Evolutionary conservation across 2,329 filamentous ascomycete genomes (phyloP).

Genomic region (Scleromitrula shiraiana): DNA sequence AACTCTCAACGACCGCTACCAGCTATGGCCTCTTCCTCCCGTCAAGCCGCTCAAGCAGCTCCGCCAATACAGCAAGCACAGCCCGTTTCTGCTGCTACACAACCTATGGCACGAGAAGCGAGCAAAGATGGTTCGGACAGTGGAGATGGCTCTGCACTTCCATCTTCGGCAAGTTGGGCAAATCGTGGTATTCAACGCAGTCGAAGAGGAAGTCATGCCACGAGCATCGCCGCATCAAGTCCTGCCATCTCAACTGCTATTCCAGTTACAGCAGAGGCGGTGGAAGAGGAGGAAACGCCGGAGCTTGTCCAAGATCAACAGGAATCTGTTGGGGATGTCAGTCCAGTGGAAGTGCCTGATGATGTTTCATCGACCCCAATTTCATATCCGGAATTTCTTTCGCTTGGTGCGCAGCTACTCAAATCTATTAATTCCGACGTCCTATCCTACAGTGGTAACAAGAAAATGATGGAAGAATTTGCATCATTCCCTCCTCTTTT

Average conservation of each 20-base stretch:
- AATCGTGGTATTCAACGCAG: constrained; percentile 56
- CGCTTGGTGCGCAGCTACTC: constrained; percentile 33
- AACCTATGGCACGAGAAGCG: constrained; percentile 66
- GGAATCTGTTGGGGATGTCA: constrained; percentile 9
- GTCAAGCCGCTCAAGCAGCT: constrained; percentile 40
- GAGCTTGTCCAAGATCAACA: constrained; percentile 10
- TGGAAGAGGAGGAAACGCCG: constrained; percentile 35
- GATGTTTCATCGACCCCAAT: constrained; percentile 10
- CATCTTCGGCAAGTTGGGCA: constrained; percentile 91
- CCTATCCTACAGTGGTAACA: constrained; percentile 40
- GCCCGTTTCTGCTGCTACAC: constrained; percentile 35
- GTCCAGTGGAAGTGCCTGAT: constrained; percentile 7
- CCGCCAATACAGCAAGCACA: constrained; percentile 29
- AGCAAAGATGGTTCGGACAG: constrained; percentile 69
- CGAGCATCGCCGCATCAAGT: constrained; percentile 73
- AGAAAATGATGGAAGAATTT: constrained; percentile 34
- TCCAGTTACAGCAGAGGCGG: constrained; percentile 44
- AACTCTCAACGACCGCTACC: constrained; percentile 64
- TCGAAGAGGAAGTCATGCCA: constrained; percentile 69
- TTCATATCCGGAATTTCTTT: constrained; percentile 17
- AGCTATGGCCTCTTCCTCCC: constrained; percentile 41
- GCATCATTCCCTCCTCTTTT: constrained; percentile 68
- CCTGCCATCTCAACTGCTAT: constrained; percentile 61
- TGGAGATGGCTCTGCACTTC: constrained; percentile 82
- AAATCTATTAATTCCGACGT: constrained; percentile 40